These are phyloP conservation scores for Daldinia loculata DNA, from an alignment of 495 filamentous ascomycete genomes.

Conservation along the genomic window DNA sequence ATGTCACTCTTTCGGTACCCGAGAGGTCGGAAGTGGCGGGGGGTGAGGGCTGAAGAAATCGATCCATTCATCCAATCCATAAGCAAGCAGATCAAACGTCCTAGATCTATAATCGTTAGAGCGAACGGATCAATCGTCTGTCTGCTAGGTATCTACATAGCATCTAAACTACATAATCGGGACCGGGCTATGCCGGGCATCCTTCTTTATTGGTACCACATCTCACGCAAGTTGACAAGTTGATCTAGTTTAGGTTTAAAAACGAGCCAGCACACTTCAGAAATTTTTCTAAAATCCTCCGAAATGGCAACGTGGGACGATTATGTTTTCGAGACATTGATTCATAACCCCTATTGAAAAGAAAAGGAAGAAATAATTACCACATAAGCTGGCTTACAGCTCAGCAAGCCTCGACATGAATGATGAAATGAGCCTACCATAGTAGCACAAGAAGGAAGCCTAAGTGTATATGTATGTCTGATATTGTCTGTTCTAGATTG, in stretches of 20 bases:
- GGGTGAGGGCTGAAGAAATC: neutral
- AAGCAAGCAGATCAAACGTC: neutral
- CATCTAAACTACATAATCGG: neutral
- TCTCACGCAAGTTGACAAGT: neutral
- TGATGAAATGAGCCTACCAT: neutral
- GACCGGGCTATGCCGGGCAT: neutral
- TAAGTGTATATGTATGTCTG: neutral
- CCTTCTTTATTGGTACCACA: slow-evolving; percentile 7
- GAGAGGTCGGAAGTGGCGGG: neutral
- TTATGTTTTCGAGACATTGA: neutral
- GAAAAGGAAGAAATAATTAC: neutral
- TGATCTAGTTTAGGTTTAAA: neutral
- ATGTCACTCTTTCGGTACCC: slow-evolving; percentile 5
- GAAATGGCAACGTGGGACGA: neutral
- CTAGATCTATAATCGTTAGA: neutral
- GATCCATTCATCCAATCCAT: neutral
- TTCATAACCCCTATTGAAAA: neutral
- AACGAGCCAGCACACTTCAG: neutral
- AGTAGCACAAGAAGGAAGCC: neutral
- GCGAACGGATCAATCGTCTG: neutral
- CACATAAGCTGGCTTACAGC: neutral
- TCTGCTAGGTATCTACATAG: neutral
- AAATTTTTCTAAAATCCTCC: neutral
- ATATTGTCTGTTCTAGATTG: neutral
- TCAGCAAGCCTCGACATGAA: neutral